These are phyloP conservation scores for Elsinoe ampelina DNA, from an alignment of 2,329 filamentous ascomycete genomes.

Conservation along the genomic window DNA sequence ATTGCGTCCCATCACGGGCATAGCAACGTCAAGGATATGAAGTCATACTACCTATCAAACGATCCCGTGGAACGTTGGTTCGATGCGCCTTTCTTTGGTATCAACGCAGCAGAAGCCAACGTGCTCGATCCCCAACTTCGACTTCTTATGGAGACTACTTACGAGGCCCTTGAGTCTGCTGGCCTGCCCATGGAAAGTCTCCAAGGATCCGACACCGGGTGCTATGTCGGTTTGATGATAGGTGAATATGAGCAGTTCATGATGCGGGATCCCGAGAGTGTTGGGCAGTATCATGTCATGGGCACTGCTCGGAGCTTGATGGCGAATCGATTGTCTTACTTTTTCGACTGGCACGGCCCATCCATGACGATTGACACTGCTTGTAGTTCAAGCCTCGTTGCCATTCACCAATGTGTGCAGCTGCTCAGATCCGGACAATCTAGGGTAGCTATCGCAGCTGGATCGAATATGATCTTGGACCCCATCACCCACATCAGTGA, in stretches of 20 bases:
- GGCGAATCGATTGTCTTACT: constrained; percentile 31
- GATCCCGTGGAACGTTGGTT: constrained; percentile 22
- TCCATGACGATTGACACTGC: constrained; percentile 39
- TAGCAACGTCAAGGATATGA: constrained; percentile 18
- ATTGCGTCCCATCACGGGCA: constrained; percentile 14
- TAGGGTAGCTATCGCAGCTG: constrained; percentile 18
- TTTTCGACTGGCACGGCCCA: constrained; percentile 32
- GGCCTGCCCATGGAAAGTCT: constrained; percentile 14
- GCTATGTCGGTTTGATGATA: constrained; percentile 3
- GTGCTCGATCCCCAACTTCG: constrained; percentile 38
- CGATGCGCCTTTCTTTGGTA: constrained; percentile 36
- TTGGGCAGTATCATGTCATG: constrained; percentile 18
- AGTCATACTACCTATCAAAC: constrained; percentile 23
- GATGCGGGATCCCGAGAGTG: constrained; percentile 14
- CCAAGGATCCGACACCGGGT: constrained; percentile 6
- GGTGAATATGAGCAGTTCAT: neutral
- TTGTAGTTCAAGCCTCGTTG: constrained; percentile 35
- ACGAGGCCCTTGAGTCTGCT: constrained; percentile 29
- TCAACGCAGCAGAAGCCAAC: constrained; percentile 29
- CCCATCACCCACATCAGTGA: constrained; percentile 22
- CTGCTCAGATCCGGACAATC: constrained; percentile 23
- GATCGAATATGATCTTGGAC: constrained; percentile 22
- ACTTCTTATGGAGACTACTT: constrained; percentile 32
- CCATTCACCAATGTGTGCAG: constrained; percentile 27
- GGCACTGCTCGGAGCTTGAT: constrained; percentile 30